Evolutionary conservation across 2,329 filamentous ascomycete genomes (phyloP), one percentile per base, ranked within the genome.

Genomic region (Blastomyces gilchristii): DNA sequence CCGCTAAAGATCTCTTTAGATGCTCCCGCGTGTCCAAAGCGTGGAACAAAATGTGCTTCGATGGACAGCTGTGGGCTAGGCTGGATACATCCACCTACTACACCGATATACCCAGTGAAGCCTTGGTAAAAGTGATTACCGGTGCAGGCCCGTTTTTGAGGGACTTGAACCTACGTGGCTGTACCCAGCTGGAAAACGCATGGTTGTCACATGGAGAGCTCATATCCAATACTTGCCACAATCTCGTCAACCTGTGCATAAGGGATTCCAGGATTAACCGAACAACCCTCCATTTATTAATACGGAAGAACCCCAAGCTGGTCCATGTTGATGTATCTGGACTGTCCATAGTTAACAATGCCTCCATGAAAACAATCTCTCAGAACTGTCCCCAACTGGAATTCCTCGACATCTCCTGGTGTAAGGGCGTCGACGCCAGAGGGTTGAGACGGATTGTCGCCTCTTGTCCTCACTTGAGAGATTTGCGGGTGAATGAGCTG

Each of bases 381-480:
- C 82, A 88, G 61, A 87, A 87, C 49, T 97, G 93, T 69, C 86
- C 87, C 1, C 86, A 87, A 58, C 80, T 99, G n/a, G 87, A 96
- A 74, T 82, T 84, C 62, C 82, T 97, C 67, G 95, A 97, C 70
- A 84, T 97, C 25, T 96, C 91, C 0, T 97, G 93, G 91, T 99
- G 94, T 77, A 87, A 86, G 67, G 88, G 91, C 65, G 85, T 97
- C 71, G 88, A 94, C 70, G 88, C 90, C 9, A 80, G 83, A 14
- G 92, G 91, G 4, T 78, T 97, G 62, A 85, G 82, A 66, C 83
- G 83, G 60, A 82, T 99, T 1, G 78, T 97, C 0, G 80, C 88
- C 64, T 83, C 83, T 1, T 97, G 94, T 71, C 80, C 82, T 0
- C 86, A 81, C 61, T 78, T 99, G 62, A 87, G 80, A 62, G 92